These are phyloP conservation scores for Pseudogymnoascus sp. DNA, from an alignment of 2,329 filamentous ascomycete species.

Conservation along the genomic window DNA sequence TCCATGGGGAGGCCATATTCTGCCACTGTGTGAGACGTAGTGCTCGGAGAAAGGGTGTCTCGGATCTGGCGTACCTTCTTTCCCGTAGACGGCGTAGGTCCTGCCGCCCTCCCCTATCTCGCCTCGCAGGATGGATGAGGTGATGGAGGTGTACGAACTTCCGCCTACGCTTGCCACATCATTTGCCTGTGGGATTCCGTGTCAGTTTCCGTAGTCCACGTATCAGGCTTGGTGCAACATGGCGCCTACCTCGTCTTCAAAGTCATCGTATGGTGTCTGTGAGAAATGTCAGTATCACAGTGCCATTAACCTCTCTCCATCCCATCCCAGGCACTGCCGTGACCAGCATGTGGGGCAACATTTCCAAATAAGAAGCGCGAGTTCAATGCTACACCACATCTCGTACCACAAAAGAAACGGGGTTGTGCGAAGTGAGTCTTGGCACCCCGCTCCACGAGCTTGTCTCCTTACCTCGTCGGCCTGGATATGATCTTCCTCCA, in stretches of 20 bases:
- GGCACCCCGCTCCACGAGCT: background rate
- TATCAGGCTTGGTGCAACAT: background rate
- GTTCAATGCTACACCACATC: background rate
- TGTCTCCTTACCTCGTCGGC: background rate
- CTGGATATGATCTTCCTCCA: background rate
- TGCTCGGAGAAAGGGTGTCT: background rate
- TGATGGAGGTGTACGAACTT: background rate
- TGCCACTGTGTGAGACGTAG: background rate
- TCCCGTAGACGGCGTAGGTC: slow-evolving; percentile 13
- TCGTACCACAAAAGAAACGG: background rate
- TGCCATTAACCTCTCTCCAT: background rate
- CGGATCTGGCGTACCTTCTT: slow-evolving; percentile 9
- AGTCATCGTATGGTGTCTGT: background rate
- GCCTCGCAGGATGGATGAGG: background rate
- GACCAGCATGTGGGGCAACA: background rate
- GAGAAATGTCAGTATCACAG: background rate
- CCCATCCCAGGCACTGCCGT: background rate
- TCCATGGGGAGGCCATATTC: slow-evolving; percentile 18
- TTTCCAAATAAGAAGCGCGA: slow-evolving; percentile 2
- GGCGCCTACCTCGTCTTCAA: background rate
- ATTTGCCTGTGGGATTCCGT: background rate
- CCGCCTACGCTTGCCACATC: background rate
- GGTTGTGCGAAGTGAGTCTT: background rate
- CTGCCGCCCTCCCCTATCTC: slow-evolving; percentile 13
- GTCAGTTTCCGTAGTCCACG: background rate